Base-by-base conservation (phyloP, 257 asterid genomes). In the Eucommia ulmoides region DNA sequence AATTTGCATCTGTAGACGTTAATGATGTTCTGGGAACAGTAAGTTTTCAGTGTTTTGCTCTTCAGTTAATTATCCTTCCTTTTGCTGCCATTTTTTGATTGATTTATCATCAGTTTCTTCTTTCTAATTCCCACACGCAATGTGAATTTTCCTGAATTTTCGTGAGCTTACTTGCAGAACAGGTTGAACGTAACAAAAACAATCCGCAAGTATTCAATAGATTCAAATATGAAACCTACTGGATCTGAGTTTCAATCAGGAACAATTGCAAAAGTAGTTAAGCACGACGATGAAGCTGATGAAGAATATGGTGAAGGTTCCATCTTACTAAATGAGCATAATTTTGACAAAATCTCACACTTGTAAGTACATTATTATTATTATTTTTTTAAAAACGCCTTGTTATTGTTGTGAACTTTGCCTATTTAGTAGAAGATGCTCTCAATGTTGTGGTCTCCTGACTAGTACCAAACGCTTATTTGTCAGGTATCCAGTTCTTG, bases 1-100 rank as follows among this genome's bases (percentile, higher is more conserved):
- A 89, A 73, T 89, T 89, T 75, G 98, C 98, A 45, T 89, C 98
- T 16, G 80, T 89, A 23, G 98, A 85, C 61, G 85, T 89, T 68
- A 80, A 92, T 70, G 98, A 85, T 65, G 86, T 75, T 66, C 62
- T 89, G 77, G 98, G 96, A 66, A 89, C 96, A 50, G 98, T 89
- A 85, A 76, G 96, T 77, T 60, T 54, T 50, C 29, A 48, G 38
- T 26, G 5, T 26, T 12, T 12, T 26, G 5, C 12, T 26, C 38
- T 26, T 26, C 5, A 26, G 12, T 4, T 5, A 12, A 4, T 26
- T 26, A 12, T 26, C 38, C 38, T 35, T 35, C 11, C 44, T 35
- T 11, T 5, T 35, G 1, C 16, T 6, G 11, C 44, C 16, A 35
- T 35, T 35, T 4, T 35, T 17, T 35, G 44, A 35, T 35, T 3